A percentile compares a stretch with the other conserved stretches of the same genome.
Evolutionary conservation across 352 stramenopile genomes (phyloP).

Genomic region (Blastocystis sp.): DNA sequence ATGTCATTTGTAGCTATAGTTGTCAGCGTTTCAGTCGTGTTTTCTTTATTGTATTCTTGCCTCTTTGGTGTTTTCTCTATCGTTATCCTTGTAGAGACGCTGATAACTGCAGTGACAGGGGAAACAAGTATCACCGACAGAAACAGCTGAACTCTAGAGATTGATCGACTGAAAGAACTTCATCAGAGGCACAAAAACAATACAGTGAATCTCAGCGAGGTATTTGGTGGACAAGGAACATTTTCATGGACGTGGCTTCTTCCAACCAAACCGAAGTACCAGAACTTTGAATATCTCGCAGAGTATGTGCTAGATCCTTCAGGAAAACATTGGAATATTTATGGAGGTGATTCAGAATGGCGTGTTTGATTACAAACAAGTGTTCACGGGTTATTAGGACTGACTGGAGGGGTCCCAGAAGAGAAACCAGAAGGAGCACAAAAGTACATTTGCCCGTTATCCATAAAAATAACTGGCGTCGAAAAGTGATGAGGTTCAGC

Average conservation of each 20-base stretch:
- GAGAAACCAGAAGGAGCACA: too few species aligned
- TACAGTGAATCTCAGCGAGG: not conserved
- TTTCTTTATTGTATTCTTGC: not conserved
- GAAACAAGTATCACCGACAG: not conserved
- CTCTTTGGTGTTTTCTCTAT: not conserved
- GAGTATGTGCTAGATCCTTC: not conserved
- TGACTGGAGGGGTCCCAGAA: not conserved
- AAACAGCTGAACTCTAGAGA: not conserved
- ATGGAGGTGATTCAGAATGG: not conserved
- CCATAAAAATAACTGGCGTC: not conserved
- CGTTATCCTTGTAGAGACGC: not conserved
- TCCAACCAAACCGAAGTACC: not conserved
- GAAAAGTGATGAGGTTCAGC: too few species aligned
- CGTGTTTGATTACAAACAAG: not conserved
- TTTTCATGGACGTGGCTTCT: conserved; percentile 5
- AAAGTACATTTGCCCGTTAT: not conserved
- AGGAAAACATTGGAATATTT: not conserved
- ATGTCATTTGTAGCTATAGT: not conserved
- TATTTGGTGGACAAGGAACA: not conserved
- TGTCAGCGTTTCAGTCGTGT: not conserved
- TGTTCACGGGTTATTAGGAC: not conserved
- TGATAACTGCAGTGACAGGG: not conserved
- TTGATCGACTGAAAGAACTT: conserved; percentile 11
- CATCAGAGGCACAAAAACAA: not conserved
- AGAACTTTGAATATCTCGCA: not conserved